Conservation (phyloP, 495 filamentous ascomycete genomes). For the Penicillium salamii region DNA sequence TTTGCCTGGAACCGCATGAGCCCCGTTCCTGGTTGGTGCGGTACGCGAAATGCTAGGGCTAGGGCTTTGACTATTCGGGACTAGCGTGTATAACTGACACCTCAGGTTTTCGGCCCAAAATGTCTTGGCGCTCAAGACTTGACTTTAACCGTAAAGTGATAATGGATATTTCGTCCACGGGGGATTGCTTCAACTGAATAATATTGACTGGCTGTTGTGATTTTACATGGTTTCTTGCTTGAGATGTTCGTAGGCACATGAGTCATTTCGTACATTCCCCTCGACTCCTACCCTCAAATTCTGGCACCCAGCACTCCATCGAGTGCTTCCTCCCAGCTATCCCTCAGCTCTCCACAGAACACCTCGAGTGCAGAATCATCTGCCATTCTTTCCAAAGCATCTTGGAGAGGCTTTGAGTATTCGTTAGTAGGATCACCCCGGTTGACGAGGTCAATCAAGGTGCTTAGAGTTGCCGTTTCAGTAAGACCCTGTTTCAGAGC, state of each 20-base stretch:
- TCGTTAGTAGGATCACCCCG: slow-evolving; percentile 21
- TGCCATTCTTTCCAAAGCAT: slow-evolving; percentile 31
- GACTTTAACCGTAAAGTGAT: too few relatives aligned
- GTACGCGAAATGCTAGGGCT: slow-evolving; percentile 32
- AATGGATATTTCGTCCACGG: too few relatives aligned
- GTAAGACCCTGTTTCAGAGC: slow-evolving; percentile 36
- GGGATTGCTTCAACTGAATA: too few relatives aligned
- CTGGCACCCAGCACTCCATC: slow-evolving; percentile 36
- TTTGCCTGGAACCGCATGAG: slow-evolving; percentile 30
- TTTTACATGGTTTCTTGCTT: neutral
- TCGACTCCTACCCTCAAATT: slow-evolving; percentile 16
- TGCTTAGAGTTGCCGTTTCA: slow-evolving; percentile 35
- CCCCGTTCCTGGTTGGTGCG: slow-evolving; percentile 33
- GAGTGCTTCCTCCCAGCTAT: slow-evolving; percentile 48
- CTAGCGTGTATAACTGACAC: slow-evolving; percentile 6
- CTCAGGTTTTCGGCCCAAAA: slow-evolving; percentile 3
- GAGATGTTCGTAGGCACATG: neutral
- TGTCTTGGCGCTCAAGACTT: too few relatives aligned
- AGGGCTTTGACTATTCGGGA: slow-evolving; percentile 27
- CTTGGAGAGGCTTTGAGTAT: slow-evolving; percentile 29
- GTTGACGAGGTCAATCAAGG: slow-evolving; percentile 35
- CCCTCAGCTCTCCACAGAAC: slow-evolving; percentile 43
- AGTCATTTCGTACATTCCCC: neutral
- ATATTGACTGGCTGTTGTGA: too few relatives aligned
- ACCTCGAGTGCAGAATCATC: slow-evolving; percentile 38